Base-by-base conservation (phyloP, 768 basidiomycete genomes). In the Tricholoma matsutake region DNA sequence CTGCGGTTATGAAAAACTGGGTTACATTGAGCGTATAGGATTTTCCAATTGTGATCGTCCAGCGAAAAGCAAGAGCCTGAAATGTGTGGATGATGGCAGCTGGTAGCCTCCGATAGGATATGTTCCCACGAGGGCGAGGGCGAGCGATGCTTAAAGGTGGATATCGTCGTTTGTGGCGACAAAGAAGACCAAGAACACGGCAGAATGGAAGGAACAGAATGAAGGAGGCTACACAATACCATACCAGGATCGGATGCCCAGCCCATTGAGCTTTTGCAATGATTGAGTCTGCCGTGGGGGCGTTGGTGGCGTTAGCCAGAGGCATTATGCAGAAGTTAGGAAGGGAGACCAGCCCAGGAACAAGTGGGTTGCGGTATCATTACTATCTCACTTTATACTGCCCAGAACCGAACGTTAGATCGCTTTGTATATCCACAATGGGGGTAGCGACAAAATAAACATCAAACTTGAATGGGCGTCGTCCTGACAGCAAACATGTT, bases 1-100 rank as follows among this genome's bases (percentile, higher is more conserved):
- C 69, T 25, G 67, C 69, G 6, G 73, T 74, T 6, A 77, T 65
- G 54, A 74, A 69, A 1, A 75, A 65, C 61, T 81, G 78, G 6
- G 74, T 72, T 14, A 75, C n/a, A 54, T 75, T 78, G 53, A 78
- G 65, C 5, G 68, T 68, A 58, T 70, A 74, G 6, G 57, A 67
- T n/a, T 54, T 53, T 18, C 75, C 75, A 10, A 77, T 59, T 7
- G 68, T 60, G 14, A 79, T 34, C 3, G 63, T 65, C 58, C 60
- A 64, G 10, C 69, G 63, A 22, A 70, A 70, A 5, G 57, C 57
- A 29, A 70, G 6, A 16, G 66, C 63, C 4, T 66, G 58, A 53
- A 68, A 66, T 7, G 64, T 31, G 39, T 67, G 62, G 9, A 57
- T 11, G 1, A 49, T 47, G 5, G 64, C 67, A 18, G 45, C 22